Conservation (phyloP, 2,329 filamentous ascomycete genomes). For the Setomelanomma holmii region DNA sequence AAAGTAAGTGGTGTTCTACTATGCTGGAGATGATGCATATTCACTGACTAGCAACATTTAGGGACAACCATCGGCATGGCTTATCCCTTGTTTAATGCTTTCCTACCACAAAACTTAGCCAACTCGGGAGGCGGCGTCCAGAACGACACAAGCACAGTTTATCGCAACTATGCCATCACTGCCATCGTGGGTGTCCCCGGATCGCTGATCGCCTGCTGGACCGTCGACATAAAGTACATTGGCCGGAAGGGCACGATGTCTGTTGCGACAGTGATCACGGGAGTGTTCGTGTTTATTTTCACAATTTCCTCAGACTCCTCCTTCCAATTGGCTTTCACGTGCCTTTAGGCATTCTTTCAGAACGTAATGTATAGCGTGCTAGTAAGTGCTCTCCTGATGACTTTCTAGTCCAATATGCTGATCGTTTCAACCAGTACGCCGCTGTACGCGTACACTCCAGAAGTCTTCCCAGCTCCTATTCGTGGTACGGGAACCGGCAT, state of each 20-base stretch:
- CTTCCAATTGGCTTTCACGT: conserved; percentile 70
- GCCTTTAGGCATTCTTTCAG: conserved; percentile 73
- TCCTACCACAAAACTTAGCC: conserved; percentile 84
- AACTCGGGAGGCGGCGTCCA: conserved; percentile 54
- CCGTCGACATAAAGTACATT: conserved; percentile 73
- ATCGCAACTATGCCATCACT: conserved; percentile 84
- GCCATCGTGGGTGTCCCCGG: conserved; percentile 79
- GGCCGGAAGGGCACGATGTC: conserved; percentile 78
- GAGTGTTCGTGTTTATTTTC: conserved; percentile 73
- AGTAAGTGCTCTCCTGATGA: neutral
- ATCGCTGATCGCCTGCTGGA: conserved; percentile 74
- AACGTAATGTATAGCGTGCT: conserved; percentile 69
- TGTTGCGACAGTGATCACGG: conserved; percentile 70
- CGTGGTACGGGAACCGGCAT: conserved; percentile 76
- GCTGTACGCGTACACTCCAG: conserved; percentile 79
- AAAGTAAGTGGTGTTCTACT: conserved; percentile 52
- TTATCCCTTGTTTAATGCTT: conserved; percentile 88
- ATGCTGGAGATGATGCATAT: no score
- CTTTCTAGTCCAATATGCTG: no score
- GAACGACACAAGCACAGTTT: conserved; percentile 55
- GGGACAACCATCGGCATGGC: conserved; percentile 83
- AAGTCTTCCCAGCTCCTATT: conserved; percentile 76
- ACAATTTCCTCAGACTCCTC: conserved; percentile 63
- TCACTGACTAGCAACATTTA: no score
- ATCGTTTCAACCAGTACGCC: no score